Evolutionary conservation across 176 grass and related monocot species (phyloP), one percentile per base, ranked within the genome.

Genomic region (Hyparrhenia diplandra): DNA sequence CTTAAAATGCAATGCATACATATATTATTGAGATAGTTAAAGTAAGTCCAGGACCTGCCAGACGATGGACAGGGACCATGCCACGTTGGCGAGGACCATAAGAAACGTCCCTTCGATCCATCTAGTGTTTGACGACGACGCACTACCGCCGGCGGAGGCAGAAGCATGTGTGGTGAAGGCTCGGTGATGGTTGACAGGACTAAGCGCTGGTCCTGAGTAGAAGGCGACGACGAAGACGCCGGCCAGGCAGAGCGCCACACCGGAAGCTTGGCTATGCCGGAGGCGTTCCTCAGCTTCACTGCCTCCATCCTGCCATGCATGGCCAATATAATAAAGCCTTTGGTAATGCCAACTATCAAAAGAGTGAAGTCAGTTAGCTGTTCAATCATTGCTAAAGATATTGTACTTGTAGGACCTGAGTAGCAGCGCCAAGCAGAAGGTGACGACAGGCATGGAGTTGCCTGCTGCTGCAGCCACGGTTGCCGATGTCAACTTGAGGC

Each of bases 61-160:
- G 17, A 94, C 83, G 67, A 94, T 79, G 76, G 87, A 94, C 6
- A 94, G 0, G 0, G 89, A 86, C 80, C 76, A 97, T 6, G 85
- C 39, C 24, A 73, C 2, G 41, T 85, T 92, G 9, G 78, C 77
- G 13, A 89, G 27, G 36, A 97, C 28, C 30, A 97, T 75, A 9
- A 94, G 78, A 23, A 97, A 91, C 8, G 87, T 86, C 32, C 91
- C 91, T 83, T 82, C 65, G 40, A 94, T 82, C 94, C 91, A 97
- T 5, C 43, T 60, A 73, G 82, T 1, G 69, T 67, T 64, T 2
- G 76, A 32, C 5, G 57, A 31, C 18, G 17, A 3, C 13, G 69
- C 13, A 46, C 4, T 5, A 43, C 43, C 16, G 16, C 46, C 46
- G 16, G 42, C 42, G 3, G 46, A 49, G 46, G 5, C 46, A 14